phyloP scores from a whole-genome alignment of 2,329 filamentous ascomycete species.

The Colletotrichum lupini region DNA sequence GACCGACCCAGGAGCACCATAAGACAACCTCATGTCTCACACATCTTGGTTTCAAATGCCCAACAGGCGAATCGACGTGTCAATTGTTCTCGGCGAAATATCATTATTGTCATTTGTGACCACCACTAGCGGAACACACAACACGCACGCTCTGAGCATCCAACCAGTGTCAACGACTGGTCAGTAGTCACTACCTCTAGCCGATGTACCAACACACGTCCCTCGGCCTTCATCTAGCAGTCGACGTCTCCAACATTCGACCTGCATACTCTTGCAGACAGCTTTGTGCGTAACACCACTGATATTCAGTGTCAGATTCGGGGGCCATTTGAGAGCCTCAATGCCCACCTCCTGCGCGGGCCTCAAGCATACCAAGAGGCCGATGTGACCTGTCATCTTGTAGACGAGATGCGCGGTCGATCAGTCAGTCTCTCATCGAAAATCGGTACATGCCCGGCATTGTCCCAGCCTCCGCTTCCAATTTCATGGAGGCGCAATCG shows the following conservation, averaged over 20 bases:
- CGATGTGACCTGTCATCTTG: conserved; percentile 27
- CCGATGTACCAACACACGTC: background rate
- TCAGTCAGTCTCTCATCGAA: conserved; percentile 13
- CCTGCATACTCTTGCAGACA: background rate
- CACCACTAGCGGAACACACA: conserved; percentile 1
- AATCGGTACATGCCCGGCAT: background rate
- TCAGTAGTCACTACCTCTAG: background rate
- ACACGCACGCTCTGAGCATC: conserved; percentile 1
- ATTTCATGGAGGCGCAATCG: background rate
- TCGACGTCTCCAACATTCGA: background rate
- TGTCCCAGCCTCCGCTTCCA: background rate
- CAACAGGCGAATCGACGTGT: conserved; percentile 16
- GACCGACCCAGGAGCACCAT: background rate
- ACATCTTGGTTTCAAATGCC: conserved; percentile 21
- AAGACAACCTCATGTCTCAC: conserved; percentile 18
- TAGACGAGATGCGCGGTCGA: conserved; percentile 25
- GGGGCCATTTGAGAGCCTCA: background rate
- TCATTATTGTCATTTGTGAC: conserved; percentile 24
- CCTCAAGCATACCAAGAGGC: background rate
- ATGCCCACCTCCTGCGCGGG: conserved; percentile 1
- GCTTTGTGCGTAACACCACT: conserved; percentile 1
- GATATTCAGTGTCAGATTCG: background rate
- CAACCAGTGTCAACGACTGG: background rate
- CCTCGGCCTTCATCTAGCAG: background rate
- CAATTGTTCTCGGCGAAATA: conserved; percentile 5